Conservation (phyloP, 1,284 basidiomycete species). For the Rhodotorula mucilaginosa region DNA sequence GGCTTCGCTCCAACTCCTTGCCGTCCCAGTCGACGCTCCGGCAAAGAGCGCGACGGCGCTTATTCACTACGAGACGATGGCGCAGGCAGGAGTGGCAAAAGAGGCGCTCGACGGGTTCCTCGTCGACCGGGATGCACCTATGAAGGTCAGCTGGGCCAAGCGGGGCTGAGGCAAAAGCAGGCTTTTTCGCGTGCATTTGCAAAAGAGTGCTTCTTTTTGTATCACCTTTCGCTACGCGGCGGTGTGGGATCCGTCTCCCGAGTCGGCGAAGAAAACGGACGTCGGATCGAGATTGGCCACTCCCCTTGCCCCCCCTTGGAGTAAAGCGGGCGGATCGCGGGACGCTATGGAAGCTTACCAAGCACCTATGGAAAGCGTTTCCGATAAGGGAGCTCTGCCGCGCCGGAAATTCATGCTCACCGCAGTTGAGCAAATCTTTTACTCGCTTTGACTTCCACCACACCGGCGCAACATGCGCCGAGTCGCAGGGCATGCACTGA, state of each 20-base stretch:
- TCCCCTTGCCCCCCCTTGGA: not conserved
- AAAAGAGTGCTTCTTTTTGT: not conserved
- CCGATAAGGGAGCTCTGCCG: no score
- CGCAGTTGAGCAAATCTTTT: no score
- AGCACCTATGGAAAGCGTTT: no score
- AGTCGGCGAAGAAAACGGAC: no score
- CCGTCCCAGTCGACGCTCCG: conserved; percentile 57
- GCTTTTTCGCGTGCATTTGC: no score
- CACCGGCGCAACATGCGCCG: conserved; percentile 10
- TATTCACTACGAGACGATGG: conserved; percentile 67
- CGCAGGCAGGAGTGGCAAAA: conserved; percentile 70
- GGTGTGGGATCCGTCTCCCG: not conserved
- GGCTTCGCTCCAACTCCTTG: conserved; percentile 64
- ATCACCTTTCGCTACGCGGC: not conserved
- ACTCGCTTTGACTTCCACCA: not conserved
- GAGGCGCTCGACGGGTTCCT: conserved; percentile 73
- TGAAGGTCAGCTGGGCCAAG: conserved; percentile 58
- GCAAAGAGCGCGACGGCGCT: conserved; percentile 63
- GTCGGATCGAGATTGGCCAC: no score
- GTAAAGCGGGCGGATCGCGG: not conserved
- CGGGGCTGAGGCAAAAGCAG: conserved; percentile 1
- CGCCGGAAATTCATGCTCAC: no score
- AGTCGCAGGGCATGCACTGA: conserved; percentile 5
- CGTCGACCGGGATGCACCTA: conserved; percentile 74
- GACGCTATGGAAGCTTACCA: no score